phyloP scores from a whole-genome alignment of 148 eudicot species.

The Vaccinium darrowii region DNA sequence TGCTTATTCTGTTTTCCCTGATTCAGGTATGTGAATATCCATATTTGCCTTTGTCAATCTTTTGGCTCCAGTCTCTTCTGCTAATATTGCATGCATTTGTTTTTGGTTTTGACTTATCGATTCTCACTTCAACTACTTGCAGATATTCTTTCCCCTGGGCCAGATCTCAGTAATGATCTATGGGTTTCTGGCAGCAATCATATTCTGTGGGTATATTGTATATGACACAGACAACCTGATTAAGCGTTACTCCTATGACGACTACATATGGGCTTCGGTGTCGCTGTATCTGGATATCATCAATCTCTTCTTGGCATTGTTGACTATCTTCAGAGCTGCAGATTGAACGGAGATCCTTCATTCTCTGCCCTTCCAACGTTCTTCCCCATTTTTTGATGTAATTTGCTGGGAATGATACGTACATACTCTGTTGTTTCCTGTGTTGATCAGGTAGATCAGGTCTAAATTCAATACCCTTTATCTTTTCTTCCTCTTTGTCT shows the following conservation, averaged over 20 bases:
- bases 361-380: neutral
- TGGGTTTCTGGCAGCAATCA: conserved; percentile 46
- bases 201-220: conserved; percentile 65
- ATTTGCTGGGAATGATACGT: neutral
- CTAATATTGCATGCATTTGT: too few relatives aligned
- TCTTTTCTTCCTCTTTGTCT: too few relatives aligned
- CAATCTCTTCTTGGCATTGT: conserved; percentile 59
- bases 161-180: conserved; percentile 49
- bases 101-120: neutral
- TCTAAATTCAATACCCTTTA: too few relatives aligned
- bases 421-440: too few relatives aligned
- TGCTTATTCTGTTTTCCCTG: conserved; percentile 40
- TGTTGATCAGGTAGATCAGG: too few relatives aligned
- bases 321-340: conserved; percentile 49
- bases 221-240: conserved; percentile 75
- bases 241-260: conserved; percentile 65
- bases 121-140: conserved; percentile 13
- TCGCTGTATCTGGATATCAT: conserved; percentile 62
- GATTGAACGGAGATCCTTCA: conserved; percentile 27
- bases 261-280: conserved; percentile 67
- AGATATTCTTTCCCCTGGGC: conserved; percentile 65
- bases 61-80: too few relatives aligned
- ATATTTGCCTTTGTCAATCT: neutral
- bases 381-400: neutral
- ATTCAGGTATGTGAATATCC: conserved; percentile 48